These are phyloP conservation scores for Colletotrichum musicola DNA, from an alignment of 2,329 filamentous ascomycete genomes.

Conservation along the genomic window DNA sequence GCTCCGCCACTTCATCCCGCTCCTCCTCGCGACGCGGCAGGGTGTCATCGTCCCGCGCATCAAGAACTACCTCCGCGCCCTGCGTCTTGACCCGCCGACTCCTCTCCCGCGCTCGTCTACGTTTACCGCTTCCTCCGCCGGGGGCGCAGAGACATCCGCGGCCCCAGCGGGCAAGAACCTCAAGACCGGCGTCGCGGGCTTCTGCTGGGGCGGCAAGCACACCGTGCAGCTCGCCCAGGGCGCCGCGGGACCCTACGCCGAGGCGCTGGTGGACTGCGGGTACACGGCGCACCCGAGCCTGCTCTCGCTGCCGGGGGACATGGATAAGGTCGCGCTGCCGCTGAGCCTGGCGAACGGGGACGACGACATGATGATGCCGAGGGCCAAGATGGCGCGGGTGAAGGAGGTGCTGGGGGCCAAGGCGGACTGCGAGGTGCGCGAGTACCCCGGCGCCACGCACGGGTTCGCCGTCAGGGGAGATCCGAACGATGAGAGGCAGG, in stretches of 20 bases:
- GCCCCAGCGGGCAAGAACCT: conserved; percentile 37
- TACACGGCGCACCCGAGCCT: conserved; percentile 67
- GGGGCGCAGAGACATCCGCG: background rate
- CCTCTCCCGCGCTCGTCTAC: conserved; percentile 11
- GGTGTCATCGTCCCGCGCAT: conserved; percentile 51
- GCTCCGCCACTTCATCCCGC: conserved; percentile 46
- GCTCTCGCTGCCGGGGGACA: conserved; percentile 60
- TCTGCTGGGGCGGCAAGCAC: conserved; percentile 74
- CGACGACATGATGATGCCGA: conserved; percentile 55
- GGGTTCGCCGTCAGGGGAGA: conserved; percentile 47
- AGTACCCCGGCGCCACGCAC: conserved; percentile 47
- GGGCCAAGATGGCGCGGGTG: conserved; percentile 49
- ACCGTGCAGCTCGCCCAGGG: conserved; percentile 55
- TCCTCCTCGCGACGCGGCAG: conserved; percentile 47
- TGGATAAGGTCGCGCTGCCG: conserved; percentile 58
- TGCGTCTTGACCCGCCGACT: conserved; percentile 47
- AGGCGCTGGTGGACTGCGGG: conserved; percentile 60
- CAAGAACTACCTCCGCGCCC: conserved; percentile 50
- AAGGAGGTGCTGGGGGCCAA: conserved; percentile 51
- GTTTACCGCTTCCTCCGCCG: background rate
- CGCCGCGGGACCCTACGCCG: conserved; percentile 42
- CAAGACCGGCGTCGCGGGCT: conserved; percentile 66
- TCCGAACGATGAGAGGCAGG: conserved; percentile 42
- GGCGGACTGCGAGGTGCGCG: conserved; percentile 42
- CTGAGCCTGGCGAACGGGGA: conserved; percentile 61